Base-by-base conservation (phyloP, 441 rosid genomes). In the Euphorbia corollata region DNA sequence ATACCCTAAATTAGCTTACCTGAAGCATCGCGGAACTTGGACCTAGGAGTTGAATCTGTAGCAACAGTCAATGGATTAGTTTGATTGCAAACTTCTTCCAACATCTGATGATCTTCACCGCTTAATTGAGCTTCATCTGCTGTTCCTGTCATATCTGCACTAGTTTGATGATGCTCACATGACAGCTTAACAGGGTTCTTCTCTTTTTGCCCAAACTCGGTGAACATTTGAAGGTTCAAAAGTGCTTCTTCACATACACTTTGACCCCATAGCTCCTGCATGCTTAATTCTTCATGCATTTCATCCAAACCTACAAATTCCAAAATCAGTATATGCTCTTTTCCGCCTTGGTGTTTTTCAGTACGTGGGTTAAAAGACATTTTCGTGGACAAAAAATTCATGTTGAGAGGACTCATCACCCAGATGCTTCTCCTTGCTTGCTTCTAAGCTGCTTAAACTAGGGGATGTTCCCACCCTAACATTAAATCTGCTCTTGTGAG, bases 131-230 rank as follows among this genome's bases (percentile, higher is more conserved):
- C 61, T 60, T 38, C 41, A 67, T 75, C 71, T 2, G 54, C 64
- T 68, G 58, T 63, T 56, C 61, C 72, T 63, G 61, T 71, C 60
- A 71, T 69, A 67, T 70, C 80, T 72, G 64, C 68, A 62, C 77
- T 74, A 65, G 53, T 57, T 61, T 75, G 82, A 59, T 73, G 59
- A 63, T 67, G 62, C 64, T 71, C 71, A 48, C 48, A 58, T 61
- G 18, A 32, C 58, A 63, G 22, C 71, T 71, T 56, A 67, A 59
- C 18, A 67, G 65, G 59, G 34, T 57, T 71, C 27, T 45, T 72
- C 77, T 63, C 66, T 71, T 79, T 77, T 69, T 72, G 78, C 76
- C 63, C 84, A 55, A 59, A 58, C 19, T 70, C 76, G 6, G n/a
- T 50, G 65, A 51, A 56, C 36, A 60, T 70, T 39, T 69, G 70